A percentile compares a stretch with the other conserved stretches of the same genome.
These are phyloP conservation scores for Sclerotinia minor DNA, from an alignment of 2,329 filamentous ascomycete species.

Conservation along the genomic window DNA sequence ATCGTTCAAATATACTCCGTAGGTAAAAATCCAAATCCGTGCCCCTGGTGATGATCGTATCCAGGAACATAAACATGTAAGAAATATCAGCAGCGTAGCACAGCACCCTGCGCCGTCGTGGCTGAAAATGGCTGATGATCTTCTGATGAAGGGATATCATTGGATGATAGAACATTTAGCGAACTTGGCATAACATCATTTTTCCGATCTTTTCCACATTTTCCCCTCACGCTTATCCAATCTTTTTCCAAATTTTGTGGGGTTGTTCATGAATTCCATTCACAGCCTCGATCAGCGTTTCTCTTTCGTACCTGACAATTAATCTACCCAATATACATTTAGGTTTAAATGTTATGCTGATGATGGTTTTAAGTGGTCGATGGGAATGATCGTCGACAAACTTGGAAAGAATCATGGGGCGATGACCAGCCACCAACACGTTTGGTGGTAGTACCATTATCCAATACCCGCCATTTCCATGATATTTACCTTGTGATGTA, in stretches of 20 bases:
- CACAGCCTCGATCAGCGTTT: background rate
- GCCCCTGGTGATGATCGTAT: constrained; percentile 8
- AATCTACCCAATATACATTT: background rate
- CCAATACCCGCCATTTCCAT: constrained; percentile 10
- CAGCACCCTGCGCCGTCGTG: constrained; percentile 48
- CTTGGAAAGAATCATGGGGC: background rate
- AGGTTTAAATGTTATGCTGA: background rate
- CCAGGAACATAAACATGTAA: background rate
- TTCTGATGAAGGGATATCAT: constrained; percentile 48
- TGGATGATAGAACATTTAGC: constrained; percentile 7
- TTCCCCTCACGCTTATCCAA: background rate
- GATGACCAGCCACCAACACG: constrained; percentile 20
- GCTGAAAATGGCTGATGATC: constrained; percentile 52
- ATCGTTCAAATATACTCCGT: background rate
- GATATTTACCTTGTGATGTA: background rate
- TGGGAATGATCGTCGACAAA: background rate
- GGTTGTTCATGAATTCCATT: background rate
- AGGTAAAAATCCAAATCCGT: constrained; percentile 1
- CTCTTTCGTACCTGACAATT: constrained; percentile 8
- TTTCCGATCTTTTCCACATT: constrained; percentile 8
- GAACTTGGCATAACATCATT: constrained; percentile 22
- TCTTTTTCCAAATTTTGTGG: constrained; percentile 8
- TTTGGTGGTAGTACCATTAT: background rate
- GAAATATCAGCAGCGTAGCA: background rate
- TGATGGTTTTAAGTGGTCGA: constrained; percentile 11